Conservation (phyloP, 2,329 filamentous ascomycete genomes). For the Camillea tinctor region DNA sequence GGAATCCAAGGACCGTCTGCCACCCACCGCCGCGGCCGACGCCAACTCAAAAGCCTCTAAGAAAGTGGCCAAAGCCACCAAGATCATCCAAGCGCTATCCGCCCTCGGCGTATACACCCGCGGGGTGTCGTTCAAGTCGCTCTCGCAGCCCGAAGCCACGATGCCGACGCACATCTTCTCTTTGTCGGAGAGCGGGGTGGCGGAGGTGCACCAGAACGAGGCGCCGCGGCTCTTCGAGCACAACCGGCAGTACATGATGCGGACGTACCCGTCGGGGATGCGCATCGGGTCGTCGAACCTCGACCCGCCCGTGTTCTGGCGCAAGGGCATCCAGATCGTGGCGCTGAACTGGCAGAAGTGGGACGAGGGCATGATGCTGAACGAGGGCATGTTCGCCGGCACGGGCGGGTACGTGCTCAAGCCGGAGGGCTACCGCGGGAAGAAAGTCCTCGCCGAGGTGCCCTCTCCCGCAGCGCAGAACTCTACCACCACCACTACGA, state of each 20-base stretch:
- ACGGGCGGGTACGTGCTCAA: slow-evolving; percentile 86
- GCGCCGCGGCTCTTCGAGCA: slow-evolving; percentile 67
- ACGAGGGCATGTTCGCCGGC: slow-evolving; percentile 85
- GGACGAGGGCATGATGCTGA: slow-evolving; percentile 94
- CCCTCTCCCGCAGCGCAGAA: too few species aligned
- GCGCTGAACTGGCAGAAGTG: slow-evolving; percentile 92
- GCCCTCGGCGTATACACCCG: slow-evolving; percentile 79
- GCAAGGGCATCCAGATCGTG: slow-evolving; percentile 84
- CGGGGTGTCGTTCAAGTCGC: slow-evolving; percentile 77
- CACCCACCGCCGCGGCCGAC: slow-evolving; percentile 34
- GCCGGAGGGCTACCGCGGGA: slow-evolving; percentile 57
- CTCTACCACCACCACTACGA: too few species aligned
- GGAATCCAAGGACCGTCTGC: slow-evolving; percentile 20
- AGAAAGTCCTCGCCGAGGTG: slow-evolving; percentile 24
- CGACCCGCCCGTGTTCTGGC: slow-evolving; percentile 82
- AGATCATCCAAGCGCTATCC: slow-evolving; percentile 73
- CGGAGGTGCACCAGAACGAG: slow-evolving; percentile 55
- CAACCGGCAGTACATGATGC: slow-evolving; percentile 80
- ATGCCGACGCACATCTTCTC: slow-evolving; percentile 71
- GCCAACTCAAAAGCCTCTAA: slow-evolving; percentile 36
- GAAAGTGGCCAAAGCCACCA: slow-evolving; percentile 49
- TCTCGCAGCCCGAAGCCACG: slow-evolving; percentile 67
- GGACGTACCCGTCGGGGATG: slow-evolving; percentile 81
- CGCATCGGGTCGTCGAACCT: slow-evolving; percentile 83
- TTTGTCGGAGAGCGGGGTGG: slow-evolving; percentile 62